phyloP scores from a whole-genome alignment of 2,329 filamentous ascomycete genomes.

The Chrysoporthe austroafricana region DNA sequence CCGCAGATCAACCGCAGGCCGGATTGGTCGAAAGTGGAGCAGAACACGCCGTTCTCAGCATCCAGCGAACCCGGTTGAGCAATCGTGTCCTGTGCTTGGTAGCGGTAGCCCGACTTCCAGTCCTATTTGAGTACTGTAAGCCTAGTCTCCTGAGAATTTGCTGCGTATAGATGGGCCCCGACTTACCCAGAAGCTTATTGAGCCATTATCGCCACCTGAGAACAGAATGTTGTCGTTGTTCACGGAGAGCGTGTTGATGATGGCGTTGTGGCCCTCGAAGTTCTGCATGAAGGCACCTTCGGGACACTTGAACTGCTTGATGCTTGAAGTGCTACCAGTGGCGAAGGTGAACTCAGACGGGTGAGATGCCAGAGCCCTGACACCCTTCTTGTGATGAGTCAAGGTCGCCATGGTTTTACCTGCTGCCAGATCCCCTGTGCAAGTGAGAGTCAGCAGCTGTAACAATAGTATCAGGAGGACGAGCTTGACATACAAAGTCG shows the following conservation, averaged over 20 bases:
- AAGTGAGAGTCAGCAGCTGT: neutral
- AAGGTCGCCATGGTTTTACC: constrained; percentile 95
- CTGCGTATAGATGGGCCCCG: neutral
- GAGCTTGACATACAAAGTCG: constrained; percentile 65
- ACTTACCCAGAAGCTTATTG: constrained; percentile 82
- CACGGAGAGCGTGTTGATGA: constrained; percentile 91
- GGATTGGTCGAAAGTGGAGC: constrained; percentile 87
- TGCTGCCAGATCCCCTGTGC: constrained; percentile 76
- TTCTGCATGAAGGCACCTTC: constrained; percentile 99
- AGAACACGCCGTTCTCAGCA: constrained; percentile 94
- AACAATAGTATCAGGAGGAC: neutral
- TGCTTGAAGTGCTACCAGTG: constrained; percentile 85
- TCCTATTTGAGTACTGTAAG: constrained; percentile 49
- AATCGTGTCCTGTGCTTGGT: constrained; percentile 86
- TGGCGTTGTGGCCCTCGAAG: constrained; percentile 93
- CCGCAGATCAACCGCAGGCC: constrained; percentile 89
- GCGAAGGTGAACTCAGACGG: constrained; percentile 97
- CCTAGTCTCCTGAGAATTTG: neutral
- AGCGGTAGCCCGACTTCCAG: constrained; percentile 94
- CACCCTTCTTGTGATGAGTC: constrained; percentile 98
- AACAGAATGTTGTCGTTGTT: constrained; percentile 97
- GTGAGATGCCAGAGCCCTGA: constrained; percentile 81
- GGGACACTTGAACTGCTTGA: constrained; percentile 99
- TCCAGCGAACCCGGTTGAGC: constrained; percentile 94
- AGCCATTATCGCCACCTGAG: constrained; percentile 93